Conservation (phyloP, 331 rosid genomes). For the Stylosanthes scabra region DNA sequence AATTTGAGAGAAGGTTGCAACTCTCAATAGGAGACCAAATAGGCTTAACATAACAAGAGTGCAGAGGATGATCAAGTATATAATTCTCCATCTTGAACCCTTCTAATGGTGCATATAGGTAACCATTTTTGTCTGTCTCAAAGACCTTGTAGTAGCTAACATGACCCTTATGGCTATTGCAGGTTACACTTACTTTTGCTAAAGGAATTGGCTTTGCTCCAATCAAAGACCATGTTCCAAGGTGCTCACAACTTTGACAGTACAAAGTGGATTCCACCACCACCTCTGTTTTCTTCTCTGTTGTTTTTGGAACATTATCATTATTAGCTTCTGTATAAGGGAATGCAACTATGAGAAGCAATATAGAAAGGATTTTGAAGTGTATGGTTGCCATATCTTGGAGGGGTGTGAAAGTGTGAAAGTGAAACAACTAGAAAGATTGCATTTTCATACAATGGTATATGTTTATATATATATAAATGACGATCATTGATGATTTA, state of each 20-base stretch:
- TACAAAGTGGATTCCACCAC: constrained; percentile 83
- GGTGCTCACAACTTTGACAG: constrained; percentile 82
- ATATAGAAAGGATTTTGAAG: constrained; percentile 50
- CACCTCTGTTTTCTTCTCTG: constrained; percentile 54
- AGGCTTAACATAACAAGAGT: constrained; percentile 76
- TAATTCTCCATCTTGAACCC: constrained; percentile 65
- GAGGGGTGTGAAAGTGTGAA: constrained; percentile 15
- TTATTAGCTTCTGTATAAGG: constrained; percentile 47
- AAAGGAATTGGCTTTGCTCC: constrained; percentile 72
- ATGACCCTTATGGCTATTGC: constrained; percentile 72
- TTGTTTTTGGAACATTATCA: constrained; percentile 24
- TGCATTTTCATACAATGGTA: constrained; percentile 1
- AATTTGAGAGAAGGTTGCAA: constrained; percentile 70
- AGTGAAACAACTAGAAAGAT: constrained; percentile 33
- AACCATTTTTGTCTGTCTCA: constrained; percentile 70
- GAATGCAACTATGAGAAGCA: constrained; percentile 52
- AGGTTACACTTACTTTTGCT: constrained; percentile 83
- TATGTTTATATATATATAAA: constrained; percentile 47
- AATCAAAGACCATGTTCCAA: constrained; percentile 76
- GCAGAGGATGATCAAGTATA: constrained; percentile 85
- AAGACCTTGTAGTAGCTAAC: constrained; percentile 80
- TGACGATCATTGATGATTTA: constrained; percentile 8
- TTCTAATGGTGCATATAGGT: constrained; percentile 74
- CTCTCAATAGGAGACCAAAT: constrained; percentile 69
- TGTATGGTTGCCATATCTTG: constrained; percentile 63